Conservation (phyloP, 1,139 yeast genomes). For the Meyerozyma elateridarum region DNA sequence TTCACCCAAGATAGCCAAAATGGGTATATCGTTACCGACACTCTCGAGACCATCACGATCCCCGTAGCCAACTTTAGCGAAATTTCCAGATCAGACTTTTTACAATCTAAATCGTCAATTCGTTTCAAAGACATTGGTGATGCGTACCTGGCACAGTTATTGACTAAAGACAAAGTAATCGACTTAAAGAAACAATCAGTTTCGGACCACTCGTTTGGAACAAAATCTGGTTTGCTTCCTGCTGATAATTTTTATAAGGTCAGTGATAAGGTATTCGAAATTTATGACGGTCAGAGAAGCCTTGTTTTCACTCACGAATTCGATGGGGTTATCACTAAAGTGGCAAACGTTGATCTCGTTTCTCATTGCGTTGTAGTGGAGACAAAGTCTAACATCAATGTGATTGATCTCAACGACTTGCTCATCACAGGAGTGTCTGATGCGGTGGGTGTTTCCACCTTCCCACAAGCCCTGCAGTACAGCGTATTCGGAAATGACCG, state of each 20-base stretch:
- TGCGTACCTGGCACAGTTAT: constrained; percentile 1
- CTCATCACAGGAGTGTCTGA: not conserved
- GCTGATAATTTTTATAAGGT: not conserved
- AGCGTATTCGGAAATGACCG: not conserved
- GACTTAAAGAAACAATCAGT: constrained; percentile 7
- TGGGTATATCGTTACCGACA: constrained; percentile 7
- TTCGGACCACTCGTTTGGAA: constrained; percentile 1
- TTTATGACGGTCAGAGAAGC: not conserved
- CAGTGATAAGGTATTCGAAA: not conserved
- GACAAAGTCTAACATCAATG: not conserved
- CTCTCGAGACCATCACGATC: constrained; percentile 8
- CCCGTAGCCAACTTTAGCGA: constrained; percentile 3
- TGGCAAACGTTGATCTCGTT: not conserved
- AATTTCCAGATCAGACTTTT: not conserved
- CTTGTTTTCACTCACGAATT: not conserved
- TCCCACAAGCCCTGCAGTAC: no score
- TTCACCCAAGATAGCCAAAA: constrained; percentile 3
- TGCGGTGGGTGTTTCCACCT: not conserved
- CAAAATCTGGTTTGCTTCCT: not conserved
- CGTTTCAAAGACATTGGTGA: constrained; percentile 5
- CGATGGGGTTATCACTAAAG: not conserved
- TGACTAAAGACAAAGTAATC: constrained; percentile 4
- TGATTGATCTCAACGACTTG: constrained; percentile 2
- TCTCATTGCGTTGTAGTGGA: not conserved
- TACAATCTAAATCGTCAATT: constrained; percentile 6